These are phyloP conservation scores for Penicillium verrucosum DNA, from an alignment of 2,329 filamentous ascomycete genomes.

Conservation along the genomic window DNA sequence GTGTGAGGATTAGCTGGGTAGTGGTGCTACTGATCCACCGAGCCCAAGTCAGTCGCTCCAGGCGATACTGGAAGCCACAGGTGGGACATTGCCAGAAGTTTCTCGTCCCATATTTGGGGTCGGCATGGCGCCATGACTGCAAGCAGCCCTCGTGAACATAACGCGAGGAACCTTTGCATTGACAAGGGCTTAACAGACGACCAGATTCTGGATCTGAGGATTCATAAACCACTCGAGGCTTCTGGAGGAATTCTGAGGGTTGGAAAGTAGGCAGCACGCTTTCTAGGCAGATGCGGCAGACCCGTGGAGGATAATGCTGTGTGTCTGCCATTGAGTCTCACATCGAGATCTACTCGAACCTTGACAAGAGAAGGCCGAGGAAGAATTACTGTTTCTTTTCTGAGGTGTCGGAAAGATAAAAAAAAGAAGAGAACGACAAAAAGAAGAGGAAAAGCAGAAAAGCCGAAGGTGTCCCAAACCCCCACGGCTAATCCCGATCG, in stretches of 20 bases:
- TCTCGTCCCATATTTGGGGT: slow-evolving; percentile 60
- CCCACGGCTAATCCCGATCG: slow-evolving; percentile 14
- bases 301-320: slow-evolving; percentile 65
- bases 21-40: slow-evolving; percentile 64
- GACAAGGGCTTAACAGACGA: slow-evolving; percentile 81
- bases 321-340: slow-evolving; percentile 20
- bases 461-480: slow-evolving; percentile 4
- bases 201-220: slow-evolving; percentile 72
- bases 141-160: slow-evolving; percentile 94
- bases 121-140: slow-evolving; percentile 73
- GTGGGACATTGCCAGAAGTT: slow-evolving; percentile 88
- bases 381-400: slow-evolving; percentile 21
- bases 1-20: slow-evolving; percentile 68
- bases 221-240: slow-evolving; percentile 63
- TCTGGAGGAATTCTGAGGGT: slow-evolving; percentile 55
- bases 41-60: slow-evolving; percentile 74
- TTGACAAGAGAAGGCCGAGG: background rate
- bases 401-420: background rate
- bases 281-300: slow-evolving; percentile 89
- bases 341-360: slow-evolving; percentile 4
- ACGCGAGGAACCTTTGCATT: slow-evolving; percentile 87
- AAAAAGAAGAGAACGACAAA: background rate
- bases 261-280: slow-evolving; percentile 61
- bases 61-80: slow-evolving; percentile 76
- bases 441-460: slow-evolving; percentile 17